These are phyloP conservation scores for Erythrobasidium hasegawianum DNA, from an alignment of 1,284 basidiomycete species.

Conservation along the genomic window DNA sequence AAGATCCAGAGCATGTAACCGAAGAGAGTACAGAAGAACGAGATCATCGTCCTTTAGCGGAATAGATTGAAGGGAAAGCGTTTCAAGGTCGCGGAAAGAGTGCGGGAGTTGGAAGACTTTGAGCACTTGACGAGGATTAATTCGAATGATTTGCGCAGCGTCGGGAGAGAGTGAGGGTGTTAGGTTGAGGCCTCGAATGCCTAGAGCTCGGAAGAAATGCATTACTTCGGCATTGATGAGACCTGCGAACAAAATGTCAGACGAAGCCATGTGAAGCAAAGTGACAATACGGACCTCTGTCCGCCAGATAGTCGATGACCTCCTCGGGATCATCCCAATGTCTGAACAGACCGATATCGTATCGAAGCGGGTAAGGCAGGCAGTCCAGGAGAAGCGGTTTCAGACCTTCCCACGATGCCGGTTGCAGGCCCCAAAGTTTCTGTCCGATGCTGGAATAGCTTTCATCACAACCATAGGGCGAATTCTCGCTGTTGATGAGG, in stretches of 20 bases:
- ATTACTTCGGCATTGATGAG: slow-evolving; percentile 22
- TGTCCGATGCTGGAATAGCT: slow-evolving; percentile 15
- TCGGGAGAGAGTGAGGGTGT: slow-evolving; percentile 8
- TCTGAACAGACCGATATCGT: slow-evolving; percentile 1
- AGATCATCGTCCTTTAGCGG: slow-evolving; percentile 10
- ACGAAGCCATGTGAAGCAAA: background rate
- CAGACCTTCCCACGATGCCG: slow-evolving; percentile 3
- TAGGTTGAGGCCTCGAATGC: slow-evolving; percentile 10
- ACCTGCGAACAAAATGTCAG: too few relatives aligned
- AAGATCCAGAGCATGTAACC: slow-evolving; percentile 16
- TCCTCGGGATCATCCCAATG: slow-evolving; percentile 22
- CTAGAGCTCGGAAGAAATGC: slow-evolving; percentile 18
- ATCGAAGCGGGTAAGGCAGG: slow-evolving; percentile 21
- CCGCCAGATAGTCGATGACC: slow-evolving; percentile 21
- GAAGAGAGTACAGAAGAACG: background rate
- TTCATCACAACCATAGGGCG: slow-evolving; percentile 33
- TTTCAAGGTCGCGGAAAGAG: slow-evolving; percentile 9
- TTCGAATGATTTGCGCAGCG: slow-evolving; percentile 3
- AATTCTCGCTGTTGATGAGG: slow-evolving; percentile 27
- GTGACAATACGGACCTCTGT: slow-evolving; percentile 5
- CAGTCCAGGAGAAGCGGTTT: slow-evolving; percentile 15
- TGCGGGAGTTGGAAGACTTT: slow-evolving; percentile 21
- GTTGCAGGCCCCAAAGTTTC: slow-evolving; percentile 27
- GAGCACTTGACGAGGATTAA: background rate
- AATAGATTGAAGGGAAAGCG: slow-evolving; percentile 3